Evolutionary conservation across 768 basidiomycete species (phyloP).

Genomic region (Candolleomyces efflorescens): DNA sequence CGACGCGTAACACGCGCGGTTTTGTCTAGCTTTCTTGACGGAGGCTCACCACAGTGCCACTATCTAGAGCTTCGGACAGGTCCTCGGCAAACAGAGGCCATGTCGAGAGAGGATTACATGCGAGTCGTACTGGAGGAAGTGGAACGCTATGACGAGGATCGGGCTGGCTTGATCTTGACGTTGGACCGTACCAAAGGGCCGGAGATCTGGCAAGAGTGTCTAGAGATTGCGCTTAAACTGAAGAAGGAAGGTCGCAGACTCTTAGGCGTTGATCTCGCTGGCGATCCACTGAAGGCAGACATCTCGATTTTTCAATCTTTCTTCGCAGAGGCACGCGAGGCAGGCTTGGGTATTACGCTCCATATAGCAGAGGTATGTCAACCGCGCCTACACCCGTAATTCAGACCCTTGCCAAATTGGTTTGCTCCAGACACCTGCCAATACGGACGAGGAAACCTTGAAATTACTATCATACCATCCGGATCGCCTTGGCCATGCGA

Average conservation of each 20-base stretch:
- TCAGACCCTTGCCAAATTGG: background rate
- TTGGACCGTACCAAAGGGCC: constrained; percentile 68
- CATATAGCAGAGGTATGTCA: constrained; percentile 73
- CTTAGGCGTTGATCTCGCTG: constrained; percentile 80
- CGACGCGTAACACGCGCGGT: constrained; percentile 59
- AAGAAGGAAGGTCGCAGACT: constrained; percentile 55
- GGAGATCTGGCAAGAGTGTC: constrained; percentile 47
- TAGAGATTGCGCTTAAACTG: constrained; percentile 53
- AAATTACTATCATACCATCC: constrained; percentile 59
- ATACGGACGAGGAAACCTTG: constrained; percentile 54
- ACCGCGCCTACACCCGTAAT: background rate
- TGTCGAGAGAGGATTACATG: constrained; percentile 61
- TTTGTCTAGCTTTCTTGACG: constrained; percentile 56
- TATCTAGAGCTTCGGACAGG: constrained; percentile 87
- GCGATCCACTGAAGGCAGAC: constrained; percentile 63
- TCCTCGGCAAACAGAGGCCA: constrained; percentile 53
- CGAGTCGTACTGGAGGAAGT: constrained; percentile 61
- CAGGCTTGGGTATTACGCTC: constrained; percentile 68
- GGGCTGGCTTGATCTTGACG: constrained; percentile 65
- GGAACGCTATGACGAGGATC: constrained; percentile 45
- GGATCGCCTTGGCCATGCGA: constrained; percentile 74
- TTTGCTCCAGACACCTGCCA: constrained; percentile 36
- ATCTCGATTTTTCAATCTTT: constrained; percentile 46
- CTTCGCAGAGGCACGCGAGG: constrained; percentile 50
- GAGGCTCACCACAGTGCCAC: constrained; percentile 46